Conservation (phyloP, 306 rosid genomes). For the Citrullus colocynthis region DNA sequence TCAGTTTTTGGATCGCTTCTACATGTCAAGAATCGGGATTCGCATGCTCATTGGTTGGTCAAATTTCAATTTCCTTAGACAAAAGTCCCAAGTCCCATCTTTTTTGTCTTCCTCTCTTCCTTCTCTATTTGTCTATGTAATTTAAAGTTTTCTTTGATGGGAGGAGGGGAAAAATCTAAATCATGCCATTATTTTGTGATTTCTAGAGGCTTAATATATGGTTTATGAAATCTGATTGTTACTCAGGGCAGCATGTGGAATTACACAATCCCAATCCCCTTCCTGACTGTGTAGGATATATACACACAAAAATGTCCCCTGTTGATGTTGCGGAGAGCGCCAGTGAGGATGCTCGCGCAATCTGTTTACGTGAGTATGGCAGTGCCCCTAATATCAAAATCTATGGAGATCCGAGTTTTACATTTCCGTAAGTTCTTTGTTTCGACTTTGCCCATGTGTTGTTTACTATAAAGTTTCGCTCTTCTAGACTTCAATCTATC, state of each 20-base stretch:
- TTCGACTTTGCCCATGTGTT: neutral
- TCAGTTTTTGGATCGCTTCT: constrained; percentile 85
- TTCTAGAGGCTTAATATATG: constrained; percentile 2
- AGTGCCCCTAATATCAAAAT: constrained; percentile 59
- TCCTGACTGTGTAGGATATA: constrained; percentile 73
- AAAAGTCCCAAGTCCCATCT: neutral
- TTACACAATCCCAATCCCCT: constrained; percentile 87
- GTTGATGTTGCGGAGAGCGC: constrained; percentile 62
- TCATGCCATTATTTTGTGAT: neutral
- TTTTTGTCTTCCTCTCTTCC: constrained; percentile 1
- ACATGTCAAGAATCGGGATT: constrained; percentile 96
- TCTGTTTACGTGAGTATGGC: constrained; percentile 83
- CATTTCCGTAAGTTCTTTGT: constrained; percentile 72
- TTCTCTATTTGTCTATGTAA: neutral
- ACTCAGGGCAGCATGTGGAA: constrained; percentile 95
- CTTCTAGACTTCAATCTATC: neutral
- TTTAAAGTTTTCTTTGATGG: neutral
- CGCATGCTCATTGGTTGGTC: constrained; percentile 90
- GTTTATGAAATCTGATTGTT: constrained; percentile 6
- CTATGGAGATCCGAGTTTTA: constrained; percentile 75
- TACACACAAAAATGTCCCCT: constrained; percentile 87
- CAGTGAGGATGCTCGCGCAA: constrained; percentile 70
- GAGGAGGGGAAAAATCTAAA: neutral
- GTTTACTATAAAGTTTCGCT: neutral
- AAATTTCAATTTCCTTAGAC: neutral